Base-by-base conservation (phyloP, 768 basidiomycete genomes). In the Mycena haematopus region DNA sequence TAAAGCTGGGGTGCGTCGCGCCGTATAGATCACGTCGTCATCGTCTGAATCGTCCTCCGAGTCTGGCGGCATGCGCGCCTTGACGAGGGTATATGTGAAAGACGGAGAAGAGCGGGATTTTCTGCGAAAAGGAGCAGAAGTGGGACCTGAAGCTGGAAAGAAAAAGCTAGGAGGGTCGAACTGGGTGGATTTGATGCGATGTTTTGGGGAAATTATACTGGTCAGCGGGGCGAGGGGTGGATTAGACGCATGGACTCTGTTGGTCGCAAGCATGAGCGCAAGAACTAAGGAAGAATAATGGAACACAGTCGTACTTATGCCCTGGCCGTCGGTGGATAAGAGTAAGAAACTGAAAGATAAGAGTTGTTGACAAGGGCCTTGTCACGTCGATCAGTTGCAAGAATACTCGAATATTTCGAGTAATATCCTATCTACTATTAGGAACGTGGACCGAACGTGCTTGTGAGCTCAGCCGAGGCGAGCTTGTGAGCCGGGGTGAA, bases 11-110 rank as follows among this genome's bases (percentile, higher is more conserved):
- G 65, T 66, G 17, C 68, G 64, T 53, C 72, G 69, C 14, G 73
- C 71, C 49, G 74, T 74, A 60, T 71, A 78, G 5, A 75, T 71
- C 63, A 73, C 63, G 59, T 68, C 73, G 15, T 76, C 72, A 49
- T 76, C 74, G 27, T 76, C 74, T 29, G 62, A 46, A 54, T 76
- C 70, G 29, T 73, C 72, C 14, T 79, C 78, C 52, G 75, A 67
- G 70, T 75, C 74, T 45, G 76, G 65, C 62, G 71, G 56, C 70
- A 70, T 70, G 40, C 60, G 50, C 33, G 58, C 27, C 38, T 29
- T 24, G 10, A 40, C 35, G 19, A 56, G 62, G 61, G 68, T 73
- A 29, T 68, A 31, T 22, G 72, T 50, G 56, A 68, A 60, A 0
- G 68, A 52, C 65, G 55, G 60, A 65, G 64, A 56, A 50, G 67